Percentiles rank a stretch among this genome's conserved stretches.
Evolutionary conservation across 2,329 filamentous ascomycete species (phyloP).

Genomic region (Lachnellula arida): DNA sequence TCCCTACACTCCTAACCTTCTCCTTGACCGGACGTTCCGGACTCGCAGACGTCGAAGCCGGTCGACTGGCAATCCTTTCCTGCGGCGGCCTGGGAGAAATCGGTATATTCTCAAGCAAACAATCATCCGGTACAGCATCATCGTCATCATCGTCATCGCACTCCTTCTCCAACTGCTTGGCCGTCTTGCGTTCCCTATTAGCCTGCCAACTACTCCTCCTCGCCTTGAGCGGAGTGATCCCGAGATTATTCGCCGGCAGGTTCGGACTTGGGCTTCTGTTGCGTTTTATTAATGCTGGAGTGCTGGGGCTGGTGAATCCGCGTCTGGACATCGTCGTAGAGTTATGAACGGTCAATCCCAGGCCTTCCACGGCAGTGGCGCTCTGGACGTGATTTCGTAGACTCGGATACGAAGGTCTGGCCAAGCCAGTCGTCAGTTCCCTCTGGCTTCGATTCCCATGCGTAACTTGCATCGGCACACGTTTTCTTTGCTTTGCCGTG

Average conservation of each 20-base stretch:
- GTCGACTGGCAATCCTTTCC: constrained; percentile 50
- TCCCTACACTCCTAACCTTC: constrained; percentile 39
- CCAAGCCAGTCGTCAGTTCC: constrained; percentile 27
- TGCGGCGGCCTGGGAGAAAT: constrained; percentile 65
- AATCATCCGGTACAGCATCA: constrained; percentile 67
- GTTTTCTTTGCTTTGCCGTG: constrained; percentile 21
- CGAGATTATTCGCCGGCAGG: constrained; percentile 19
- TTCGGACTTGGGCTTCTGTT: constrained; percentile 30
- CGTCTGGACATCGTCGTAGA: constrained; percentile 12
- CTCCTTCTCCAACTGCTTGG: constrained; percentile 68
- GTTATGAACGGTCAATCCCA: constrained; percentile 25
- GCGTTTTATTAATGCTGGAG: constrained; percentile 23
- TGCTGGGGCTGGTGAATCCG: constrained; percentile 24
- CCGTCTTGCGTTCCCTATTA: constrained; percentile 58
- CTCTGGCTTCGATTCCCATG: constrained; percentile 25
- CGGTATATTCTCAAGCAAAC: constrained; percentile 76
- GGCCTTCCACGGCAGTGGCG: constrained; percentile 20
- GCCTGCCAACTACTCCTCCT: constrained; percentile 61
- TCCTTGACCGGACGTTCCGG: constrained; percentile 29
- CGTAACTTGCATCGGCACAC: constrained; percentile 21
- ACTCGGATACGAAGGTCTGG: constrained; percentile 21
- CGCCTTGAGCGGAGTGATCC: constrained; percentile 16
- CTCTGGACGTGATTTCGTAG: constrained; percentile 25
- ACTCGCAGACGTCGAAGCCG: constrained; percentile 42
- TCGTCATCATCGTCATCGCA: constrained; percentile 73